Evolutionary conservation across 2,329 filamentous ascomycete genomes (phyloP).

Genomic region (Monosporascus sp.): DNA sequence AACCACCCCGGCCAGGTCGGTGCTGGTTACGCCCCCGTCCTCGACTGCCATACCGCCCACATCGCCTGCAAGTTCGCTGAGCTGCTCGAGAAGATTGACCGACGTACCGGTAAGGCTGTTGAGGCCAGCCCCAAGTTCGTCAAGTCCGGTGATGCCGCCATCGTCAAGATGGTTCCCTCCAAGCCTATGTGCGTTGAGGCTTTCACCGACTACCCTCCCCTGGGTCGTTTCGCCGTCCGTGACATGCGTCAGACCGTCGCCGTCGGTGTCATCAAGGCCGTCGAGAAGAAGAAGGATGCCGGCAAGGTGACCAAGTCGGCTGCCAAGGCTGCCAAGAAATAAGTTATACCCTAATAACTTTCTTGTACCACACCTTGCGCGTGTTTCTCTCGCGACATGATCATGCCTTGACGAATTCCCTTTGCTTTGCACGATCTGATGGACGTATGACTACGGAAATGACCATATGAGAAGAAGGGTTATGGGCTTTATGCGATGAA

Average conservation of each 20-base stretch:
- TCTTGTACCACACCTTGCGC: conserved; percentile 5
- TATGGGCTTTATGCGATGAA: conserved; percentile 32
- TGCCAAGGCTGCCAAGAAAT: conserved; percentile 72
- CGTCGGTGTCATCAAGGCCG: conserved; percentile 91
- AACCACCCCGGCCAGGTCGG: conserved; percentile 99
- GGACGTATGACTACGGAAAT: conserved; percentile 32
- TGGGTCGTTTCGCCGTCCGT: conserved; percentile 99
- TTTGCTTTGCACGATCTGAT: conserved; percentile 37
- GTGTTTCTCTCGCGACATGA: conserved; percentile 16
- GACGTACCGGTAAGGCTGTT: conserved; percentile 97
- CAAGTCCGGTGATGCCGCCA: conserved; percentile 99
- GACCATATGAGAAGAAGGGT: conserved; percentile 38
- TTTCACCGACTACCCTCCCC: conserved; percentile 99
- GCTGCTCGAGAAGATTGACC: conserved; percentile 99
- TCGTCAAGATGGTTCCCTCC: conserved; percentile 99
- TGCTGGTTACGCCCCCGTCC: conserved; percentile 97
- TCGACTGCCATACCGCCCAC: conserved; percentile 99
- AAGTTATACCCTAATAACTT: conserved; percentile 34
- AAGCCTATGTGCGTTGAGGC: conserved; percentile 99
- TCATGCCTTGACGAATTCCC: conserved; percentile 25
- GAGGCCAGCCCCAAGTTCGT: conserved; percentile 96
- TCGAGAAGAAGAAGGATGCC: conserved; percentile 57
- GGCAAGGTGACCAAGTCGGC: conserved; percentile 70
- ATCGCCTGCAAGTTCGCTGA: conserved; percentile 99
- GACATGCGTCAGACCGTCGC: conserved; percentile 92